These are phyloP conservation scores for Flaveria trinervia DNA, from an alignment of 129 eudicot genomes.

Conservation along the genomic window DNA sequence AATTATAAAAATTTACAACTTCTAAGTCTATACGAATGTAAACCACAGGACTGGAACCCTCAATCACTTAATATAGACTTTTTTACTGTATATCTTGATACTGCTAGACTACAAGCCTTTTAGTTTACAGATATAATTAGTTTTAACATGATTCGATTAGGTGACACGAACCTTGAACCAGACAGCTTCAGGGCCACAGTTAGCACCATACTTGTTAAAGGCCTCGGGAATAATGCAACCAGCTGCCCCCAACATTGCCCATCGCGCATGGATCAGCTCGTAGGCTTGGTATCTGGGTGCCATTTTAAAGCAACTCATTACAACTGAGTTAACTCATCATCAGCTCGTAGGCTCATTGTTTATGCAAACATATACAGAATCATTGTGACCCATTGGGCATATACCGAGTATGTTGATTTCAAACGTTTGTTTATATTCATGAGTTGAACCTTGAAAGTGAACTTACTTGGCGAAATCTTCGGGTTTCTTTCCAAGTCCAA, in stretches of 20 bases:
- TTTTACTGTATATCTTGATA: too few relatives aligned
- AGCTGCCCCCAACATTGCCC: constrained; percentile 99
- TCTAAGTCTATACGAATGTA: too few relatives aligned
- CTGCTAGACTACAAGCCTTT: too few relatives aligned
- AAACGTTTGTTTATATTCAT: neutral
- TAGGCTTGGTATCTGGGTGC: constrained; percentile 73
- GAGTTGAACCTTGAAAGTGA: neutral
- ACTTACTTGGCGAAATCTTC: constrained; percentile 92
- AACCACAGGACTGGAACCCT: too few relatives aligned
- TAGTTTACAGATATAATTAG: neutral
- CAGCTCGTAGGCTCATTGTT: too few relatives aligned
- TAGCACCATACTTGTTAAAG: constrained; percentile 91
- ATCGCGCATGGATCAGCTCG: constrained; percentile 88
- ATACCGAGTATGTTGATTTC: constrained; percentile 10
- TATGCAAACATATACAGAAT: neutral
- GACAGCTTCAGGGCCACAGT: constrained; percentile 99
- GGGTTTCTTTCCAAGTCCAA: constrained; percentile 97
- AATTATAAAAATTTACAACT: too few relatives aligned
- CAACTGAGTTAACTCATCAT: neutral
- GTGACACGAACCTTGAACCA: constrained; percentile 81
- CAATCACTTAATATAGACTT: too few relatives aligned
- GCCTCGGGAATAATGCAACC: constrained; percentile 97
- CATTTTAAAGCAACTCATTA: neutral
- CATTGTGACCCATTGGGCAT: neutral
- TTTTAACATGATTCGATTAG: neutral